phyloP scores from a whole-genome alignment of 768 basidiomycete species.

The Kwoniella europaea region DNA sequence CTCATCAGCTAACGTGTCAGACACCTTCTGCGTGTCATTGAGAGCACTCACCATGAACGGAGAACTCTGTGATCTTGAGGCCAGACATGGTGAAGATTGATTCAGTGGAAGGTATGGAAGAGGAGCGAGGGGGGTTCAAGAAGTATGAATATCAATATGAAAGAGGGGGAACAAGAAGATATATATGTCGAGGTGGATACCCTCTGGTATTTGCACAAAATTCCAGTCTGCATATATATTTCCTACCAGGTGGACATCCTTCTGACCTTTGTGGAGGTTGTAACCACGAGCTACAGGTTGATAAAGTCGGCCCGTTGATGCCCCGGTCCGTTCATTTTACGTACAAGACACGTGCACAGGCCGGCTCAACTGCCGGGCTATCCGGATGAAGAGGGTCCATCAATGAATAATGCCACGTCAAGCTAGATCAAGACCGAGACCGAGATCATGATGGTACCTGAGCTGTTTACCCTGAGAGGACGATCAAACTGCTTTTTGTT shows the following conservation, averaged over 20 bases:
- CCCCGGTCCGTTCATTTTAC: neutral
- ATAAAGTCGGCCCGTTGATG: conserved; percentile 2
- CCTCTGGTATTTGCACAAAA: conserved; percentile 4
- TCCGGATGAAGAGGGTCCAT: neutral
- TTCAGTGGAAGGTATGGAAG: neutral
- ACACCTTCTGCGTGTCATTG: neutral
- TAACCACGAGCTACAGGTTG: neutral
- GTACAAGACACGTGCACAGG: neutral
- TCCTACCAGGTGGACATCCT: neutral
- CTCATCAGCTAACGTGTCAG: neutral
- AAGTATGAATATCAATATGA: too few relatives aligned
- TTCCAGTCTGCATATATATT: neutral
- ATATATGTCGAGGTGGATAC: conserved; percentile 7
- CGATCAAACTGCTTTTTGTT: conserved; percentile 5
- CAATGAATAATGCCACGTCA: too few relatives aligned
- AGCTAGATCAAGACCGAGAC: too few relatives aligned
- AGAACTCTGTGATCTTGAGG: conserved; percentile 53
- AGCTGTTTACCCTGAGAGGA: neutral
- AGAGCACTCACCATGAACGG: conserved; percentile 54
- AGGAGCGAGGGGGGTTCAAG: too few relatives aligned
- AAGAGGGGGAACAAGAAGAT: neutral
- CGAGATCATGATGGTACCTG: conserved; percentile 7
- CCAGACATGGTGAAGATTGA: conserved; percentile 35
- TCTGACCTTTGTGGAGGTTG: neutral
- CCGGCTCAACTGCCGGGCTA: conserved; percentile 7